Percentiles rank a stretch among this genome's conserved stretches.
Conservation (phyloP, 495 filamentous ascomycete species). For the Aspergillus heteromorphus region DNA sequence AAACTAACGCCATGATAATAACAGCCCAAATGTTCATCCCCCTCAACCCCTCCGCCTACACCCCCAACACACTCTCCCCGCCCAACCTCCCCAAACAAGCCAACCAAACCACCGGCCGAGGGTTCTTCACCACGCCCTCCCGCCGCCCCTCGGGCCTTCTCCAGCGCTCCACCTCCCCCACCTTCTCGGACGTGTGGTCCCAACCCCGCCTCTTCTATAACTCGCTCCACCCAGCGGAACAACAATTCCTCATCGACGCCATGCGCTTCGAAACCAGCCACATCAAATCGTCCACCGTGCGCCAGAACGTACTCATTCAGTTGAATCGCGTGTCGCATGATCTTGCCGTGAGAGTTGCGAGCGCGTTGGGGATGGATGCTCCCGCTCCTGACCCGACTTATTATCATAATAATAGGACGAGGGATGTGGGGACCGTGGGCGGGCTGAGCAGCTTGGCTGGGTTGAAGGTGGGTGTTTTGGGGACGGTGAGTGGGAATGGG, state of each 20-base stretch:
- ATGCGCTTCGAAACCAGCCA: conserved; percentile 69
- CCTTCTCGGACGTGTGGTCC: conserved; percentile 71
- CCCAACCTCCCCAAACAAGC: conserved; percentile 64
- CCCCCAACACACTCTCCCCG: conserved; percentile 60
- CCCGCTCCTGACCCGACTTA: conserved; percentile 56
- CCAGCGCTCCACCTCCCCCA: conserved; percentile 53
- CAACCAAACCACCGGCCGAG: conserved; percentile 61
- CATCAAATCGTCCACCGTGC: conserved; percentile 49
- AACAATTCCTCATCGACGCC: conserved; percentile 74
- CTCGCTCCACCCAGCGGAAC: conserved; percentile 62
- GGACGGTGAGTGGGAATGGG: too few species aligned
- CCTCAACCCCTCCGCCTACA: conserved; percentile 50
- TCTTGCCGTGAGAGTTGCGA: conserved; percentile 60
- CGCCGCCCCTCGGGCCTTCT: conserved; percentile 51
- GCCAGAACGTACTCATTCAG: conserved; percentile 58
- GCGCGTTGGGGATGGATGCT: conserved; percentile 51
- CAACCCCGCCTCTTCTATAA: conserved; percentile 75
- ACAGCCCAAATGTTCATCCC: conserved; percentile 43
- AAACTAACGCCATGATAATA: background rate
- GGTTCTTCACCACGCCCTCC: conserved; percentile 67
- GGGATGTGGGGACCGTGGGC: conserved; percentile 56
- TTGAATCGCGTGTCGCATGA: conserved; percentile 69
- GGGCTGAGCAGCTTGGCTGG: conserved; percentile 58
- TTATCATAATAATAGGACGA: conserved; percentile 68
- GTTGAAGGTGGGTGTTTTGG: conserved; percentile 64